These are phyloP conservation scores for Alternaria panax DNA, from an alignment of 2,329 filamentous ascomycete genomes.

Conservation along the genomic window DNA sequence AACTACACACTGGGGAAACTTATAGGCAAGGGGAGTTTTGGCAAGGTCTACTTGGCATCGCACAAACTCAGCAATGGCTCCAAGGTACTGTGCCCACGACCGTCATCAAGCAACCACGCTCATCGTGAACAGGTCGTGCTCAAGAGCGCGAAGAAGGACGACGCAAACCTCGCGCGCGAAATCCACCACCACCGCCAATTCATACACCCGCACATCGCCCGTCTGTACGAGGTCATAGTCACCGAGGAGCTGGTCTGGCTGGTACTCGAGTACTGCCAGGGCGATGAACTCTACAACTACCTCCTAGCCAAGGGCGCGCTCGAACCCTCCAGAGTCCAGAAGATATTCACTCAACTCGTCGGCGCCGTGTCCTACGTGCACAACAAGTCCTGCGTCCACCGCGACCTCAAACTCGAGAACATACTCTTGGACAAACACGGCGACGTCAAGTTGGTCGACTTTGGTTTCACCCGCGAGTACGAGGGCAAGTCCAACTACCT, in stretches of 20 bases:
- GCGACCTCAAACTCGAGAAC: constrained; percentile 95
- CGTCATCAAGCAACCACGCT: constrained; percentile 9
- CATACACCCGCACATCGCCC: constrained; percentile 94
- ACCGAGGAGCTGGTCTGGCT: constrained; percentile 96
- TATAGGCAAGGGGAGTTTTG: constrained; percentile 97
- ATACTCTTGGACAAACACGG: constrained; percentile 96
- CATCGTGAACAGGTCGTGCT: constrained; percentile 79
- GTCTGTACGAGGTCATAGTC: constrained; percentile 97
- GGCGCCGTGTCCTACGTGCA: constrained; percentile 96
- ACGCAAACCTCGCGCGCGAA: constrained; percentile 93
- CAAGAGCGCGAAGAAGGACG: constrained; percentile 95
- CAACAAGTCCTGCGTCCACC: constrained; percentile 92
- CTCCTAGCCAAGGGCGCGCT: constrained; percentile 86
- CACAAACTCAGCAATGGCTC: constrained; percentile 99
- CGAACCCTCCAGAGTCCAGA: constrained; percentile 85
- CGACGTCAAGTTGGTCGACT: constrained; percentile 97
- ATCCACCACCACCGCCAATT: constrained; percentile 99
- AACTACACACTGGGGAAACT: constrained; percentile 92
- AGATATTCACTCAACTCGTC: constrained; percentile 93
- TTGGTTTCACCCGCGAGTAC: constrained; percentile 97
- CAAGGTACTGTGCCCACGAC: constrained; percentile 67
- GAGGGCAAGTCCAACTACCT: constrained; percentile 93
- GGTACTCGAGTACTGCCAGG: constrained; percentile 93
- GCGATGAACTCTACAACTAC: constrained; percentile 97
- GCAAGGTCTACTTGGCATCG: constrained; percentile 93